Evolutionary conservation across 495 filamentous ascomycete genomes (phyloP), one percentile per base, ranked within the genome.

Genomic region (Stereocaulon alpinum): DNA sequence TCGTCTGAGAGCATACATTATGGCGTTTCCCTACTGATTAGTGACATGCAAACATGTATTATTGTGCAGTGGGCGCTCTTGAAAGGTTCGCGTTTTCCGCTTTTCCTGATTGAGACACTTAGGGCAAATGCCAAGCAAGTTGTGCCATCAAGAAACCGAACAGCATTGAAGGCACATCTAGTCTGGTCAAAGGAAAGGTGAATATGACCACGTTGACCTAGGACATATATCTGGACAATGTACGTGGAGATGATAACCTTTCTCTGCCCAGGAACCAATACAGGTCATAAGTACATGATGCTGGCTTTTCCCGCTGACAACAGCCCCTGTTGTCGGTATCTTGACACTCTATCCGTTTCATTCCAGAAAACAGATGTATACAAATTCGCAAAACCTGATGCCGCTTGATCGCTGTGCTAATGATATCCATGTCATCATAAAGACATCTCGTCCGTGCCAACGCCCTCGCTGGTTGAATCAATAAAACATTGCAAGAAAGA

Each of bases 391-490:
- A 52, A 15, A 27, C 56, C 49, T 60, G 41, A 54, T 54, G 48
- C 40, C 22, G 32, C 49, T 20, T 44, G 6, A 27, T 32, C 18
- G 34, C 37, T 52, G 37, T 44, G 48, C 24, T 43, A 34, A n/a
- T 60, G 40, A 55, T 37, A 40, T 54, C 48, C 41, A 43, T 55
- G 58, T 40, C 50, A 34, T 55, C 58, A 30, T 60, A 11, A 54
- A 55, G 27, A 40, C 58, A 14, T 60, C 42, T 41, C 42, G 18
- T 42, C 58, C 22, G 17, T 54, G 47, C 40, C 27, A 60, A 60
- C 58, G 58, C 58, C 57, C 49, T 60, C 58, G 58, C 58, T 55
- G 27, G n/a, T 30, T 55, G 18, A 11, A 42, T 40, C 30, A 60
- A n/a, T 37, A 55, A 34, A 45, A 27, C 40, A 44, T 48, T 32